Evolutionary conservation across 73 alveolate species (phyloP), one percentile per base, ranked within the genome.

Genomic region (Urostyla sp.): DNA sequence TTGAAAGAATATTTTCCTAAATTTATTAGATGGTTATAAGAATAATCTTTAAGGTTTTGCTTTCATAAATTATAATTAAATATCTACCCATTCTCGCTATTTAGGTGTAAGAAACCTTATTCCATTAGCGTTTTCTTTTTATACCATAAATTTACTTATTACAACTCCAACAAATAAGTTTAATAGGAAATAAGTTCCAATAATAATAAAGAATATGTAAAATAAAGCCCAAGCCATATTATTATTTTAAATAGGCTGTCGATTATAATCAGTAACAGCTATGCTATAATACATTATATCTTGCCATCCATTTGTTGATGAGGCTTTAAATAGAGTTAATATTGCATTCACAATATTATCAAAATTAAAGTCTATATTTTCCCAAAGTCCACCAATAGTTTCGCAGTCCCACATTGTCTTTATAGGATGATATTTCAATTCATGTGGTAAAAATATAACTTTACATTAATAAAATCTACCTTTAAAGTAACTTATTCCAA

Each of bases 81-180:
- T 72, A 13, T 88, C 91, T 20, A 72, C 54, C 92, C 91, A 83
- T 21, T 72, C 81, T 74, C 66, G 57, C 38, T 88, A 79, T 24
- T 67, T 52, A 11, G 72, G 75, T 0, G 81, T 88, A 38, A 88
- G 49, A 0, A 78, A 74, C 13, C 48, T 52, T 61, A 51, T 54
- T 2, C 75, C 80, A 11, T 88, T 78, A 11, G 81, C 77, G 31
- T 63, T 67, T 0, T 80, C 91, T 57, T 56, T 87, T 31, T 87
- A 87, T 32, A 66, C 46, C 30, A 56, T 53, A 58, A 87, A 87
- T 16, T 88, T 80, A 37, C 79, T 81, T 35, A 80, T 80, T 24
- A 87, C 88, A 36, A 87, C 91, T 37, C 94, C 94, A 23, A 87
- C 94, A 84, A 87, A 87, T 55, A 87, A 49, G 46, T 80, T 87